A percentile compares a stretch with the other conserved stretches of the same genome.
These are phyloP conservation scores for Talaromyces adpressus DNA, from an alignment of 495 filamentous ascomycete species.

Conservation along the genomic window DNA sequence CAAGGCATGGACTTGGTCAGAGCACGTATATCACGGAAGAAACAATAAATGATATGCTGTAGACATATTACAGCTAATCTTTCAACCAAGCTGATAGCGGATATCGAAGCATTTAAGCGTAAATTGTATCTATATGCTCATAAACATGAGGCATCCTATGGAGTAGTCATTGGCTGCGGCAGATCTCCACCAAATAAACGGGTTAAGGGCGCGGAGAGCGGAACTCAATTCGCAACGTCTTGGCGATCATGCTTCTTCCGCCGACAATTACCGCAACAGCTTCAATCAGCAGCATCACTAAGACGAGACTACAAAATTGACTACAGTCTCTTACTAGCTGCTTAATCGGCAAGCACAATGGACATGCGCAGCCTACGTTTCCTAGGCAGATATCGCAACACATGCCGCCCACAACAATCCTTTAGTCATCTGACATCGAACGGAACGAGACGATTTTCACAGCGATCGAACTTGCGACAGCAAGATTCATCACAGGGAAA, in stretches of 20 bases:
- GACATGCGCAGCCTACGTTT: neutral
- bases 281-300: neutral
- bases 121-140: too few relatives aligned
- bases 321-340: neutral
- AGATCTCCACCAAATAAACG: neutral
- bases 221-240: neutral
- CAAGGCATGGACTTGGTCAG: neutral
- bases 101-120: too few relatives aligned
- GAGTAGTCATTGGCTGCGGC: neutral
- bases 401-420: neutral
- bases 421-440: neutral
- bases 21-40: neutral
- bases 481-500: slow-evolving; percentile 8
- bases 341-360: neutral
- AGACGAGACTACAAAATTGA: neutral
- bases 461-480: slow-evolving; percentile 22
- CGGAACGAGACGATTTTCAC: slow-evolving; percentile 32
- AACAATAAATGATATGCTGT: neutral
- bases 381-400: neutral
- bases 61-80: neutral
- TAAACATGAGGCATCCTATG: neutral
- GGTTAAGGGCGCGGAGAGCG: neutral
- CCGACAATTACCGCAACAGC: neutral
- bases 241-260: neutral
- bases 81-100: too few relatives aligned